Evolutionary conservation across 495 filamentous ascomycete species (phyloP).

Genomic region (Hyaloscypha hepaticicola): DNA sequence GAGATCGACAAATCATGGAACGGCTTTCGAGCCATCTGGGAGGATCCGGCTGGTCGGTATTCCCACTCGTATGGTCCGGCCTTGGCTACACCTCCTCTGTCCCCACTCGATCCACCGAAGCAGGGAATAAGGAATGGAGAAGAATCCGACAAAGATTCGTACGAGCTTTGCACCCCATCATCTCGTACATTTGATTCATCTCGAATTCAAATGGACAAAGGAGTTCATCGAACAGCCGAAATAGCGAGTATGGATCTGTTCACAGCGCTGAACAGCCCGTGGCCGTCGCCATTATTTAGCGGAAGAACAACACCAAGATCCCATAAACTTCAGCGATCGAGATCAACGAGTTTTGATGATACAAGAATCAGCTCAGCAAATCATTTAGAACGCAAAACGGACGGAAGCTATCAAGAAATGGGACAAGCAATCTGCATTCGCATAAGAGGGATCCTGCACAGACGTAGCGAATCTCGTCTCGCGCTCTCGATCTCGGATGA

Average conservation of each 20-base stretch:
- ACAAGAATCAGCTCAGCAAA: not conserved
- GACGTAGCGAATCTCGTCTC: too few species aligned
- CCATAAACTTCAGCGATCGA: not conserved
- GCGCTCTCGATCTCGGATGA: too few species aligned
- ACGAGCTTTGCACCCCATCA: not conserved
- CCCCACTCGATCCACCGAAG: not conserved
- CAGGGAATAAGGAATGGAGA: not conserved
- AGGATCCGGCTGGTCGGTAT: not conserved
- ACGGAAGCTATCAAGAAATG: not conserved
- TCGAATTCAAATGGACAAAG: not conserved
- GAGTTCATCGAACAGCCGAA: not conserved
- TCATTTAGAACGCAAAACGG: not conserved
- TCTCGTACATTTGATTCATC: not conserved
- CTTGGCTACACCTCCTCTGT: not conserved
- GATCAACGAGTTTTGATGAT: not conserved
- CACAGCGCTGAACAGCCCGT: not conserved
- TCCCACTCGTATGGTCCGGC: not conserved
- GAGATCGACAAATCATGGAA: not conserved
- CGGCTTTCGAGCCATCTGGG: not conserved
- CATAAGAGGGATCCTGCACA: too few species aligned
- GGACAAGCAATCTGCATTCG: too few species aligned
- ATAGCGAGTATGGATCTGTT: not conserved
- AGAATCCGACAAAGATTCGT: not conserved
- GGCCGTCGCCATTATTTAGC: not conserved
- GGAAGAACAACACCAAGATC: not conserved